These are phyloP conservation scores for Yueomyces sp. DNA, from an alignment of 805 yeast genomes.

Conservation along the genomic window DNA sequence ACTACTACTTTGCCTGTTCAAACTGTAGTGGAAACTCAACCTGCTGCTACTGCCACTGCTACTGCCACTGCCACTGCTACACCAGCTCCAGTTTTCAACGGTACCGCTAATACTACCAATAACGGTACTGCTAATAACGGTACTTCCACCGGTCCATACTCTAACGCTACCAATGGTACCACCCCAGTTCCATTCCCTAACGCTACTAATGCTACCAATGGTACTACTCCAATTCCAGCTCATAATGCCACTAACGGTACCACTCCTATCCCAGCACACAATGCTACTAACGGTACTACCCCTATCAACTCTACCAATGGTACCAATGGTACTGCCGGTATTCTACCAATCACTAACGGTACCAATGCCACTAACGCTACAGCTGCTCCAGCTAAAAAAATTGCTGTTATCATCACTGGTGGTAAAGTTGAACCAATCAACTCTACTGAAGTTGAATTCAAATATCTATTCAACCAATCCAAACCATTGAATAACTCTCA, in stretches of 20 bases:
- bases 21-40: neutral
- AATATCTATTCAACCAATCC: constrained; percentile 10
- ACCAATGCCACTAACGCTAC: constrained; percentile 5
- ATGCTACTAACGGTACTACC: neutral
- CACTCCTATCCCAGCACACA: constrained; percentile 1
- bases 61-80: neutral
- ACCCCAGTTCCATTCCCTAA: neutral
- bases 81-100: neutral
- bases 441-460: constrained; percentile 3
- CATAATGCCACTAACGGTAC: constrained; percentile 3
- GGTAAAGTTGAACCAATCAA: constrained; percentile 9
- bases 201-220: constrained; percentile 3
- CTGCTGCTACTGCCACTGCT: neutral
- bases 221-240: constrained; percentile 3
- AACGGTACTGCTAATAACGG: neutral
- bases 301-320: neutral
- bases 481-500: constrained; percentile 15
- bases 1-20: neutral
- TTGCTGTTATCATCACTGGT: constrained; percentile 10
- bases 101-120: neutral
- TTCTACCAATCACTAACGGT: constrained; percentile 1
- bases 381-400: neutral
- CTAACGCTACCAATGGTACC: neutral
- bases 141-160: neutral
- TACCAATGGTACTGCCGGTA: neutral